phyloP scores from a whole-genome alignment of 352 stramenopile genomes.

The Aphanomyces astaci region DNA sequence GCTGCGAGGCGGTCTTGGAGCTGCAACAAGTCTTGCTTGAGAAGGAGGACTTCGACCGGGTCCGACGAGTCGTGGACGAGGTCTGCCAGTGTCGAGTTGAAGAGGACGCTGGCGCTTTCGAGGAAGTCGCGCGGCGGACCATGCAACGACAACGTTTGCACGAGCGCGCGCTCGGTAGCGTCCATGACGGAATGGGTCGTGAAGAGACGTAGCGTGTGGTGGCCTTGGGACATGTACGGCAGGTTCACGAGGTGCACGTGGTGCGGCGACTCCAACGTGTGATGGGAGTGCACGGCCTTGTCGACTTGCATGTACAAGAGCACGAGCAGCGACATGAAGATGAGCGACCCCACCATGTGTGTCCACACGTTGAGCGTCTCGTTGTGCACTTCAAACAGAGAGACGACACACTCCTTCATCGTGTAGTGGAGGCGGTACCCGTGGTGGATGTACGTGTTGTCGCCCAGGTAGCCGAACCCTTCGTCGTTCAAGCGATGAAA shows the following conservation, averaged over 20 bases:
- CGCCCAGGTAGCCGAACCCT: constrained; percentile 70
- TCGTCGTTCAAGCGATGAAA: constrained; percentile 71
- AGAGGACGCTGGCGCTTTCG: constrained; percentile 6
- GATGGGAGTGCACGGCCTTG: neutral
- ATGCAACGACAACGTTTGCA: constrained; percentile 10
- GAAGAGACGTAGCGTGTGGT: constrained; percentile 47
- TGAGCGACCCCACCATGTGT: constrained; percentile 76
- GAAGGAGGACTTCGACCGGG: neutral
- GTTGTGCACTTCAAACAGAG: constrained; percentile 83
- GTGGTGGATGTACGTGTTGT: constrained; percentile 84
- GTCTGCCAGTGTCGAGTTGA: constrained; percentile 2
- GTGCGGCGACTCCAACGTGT: neutral
- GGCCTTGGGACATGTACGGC: constrained; percentile 39
- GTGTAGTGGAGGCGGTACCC: constrained; percentile 81
- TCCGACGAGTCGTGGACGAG: neutral
- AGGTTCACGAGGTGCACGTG: neutral
- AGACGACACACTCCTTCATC: constrained; percentile 64
- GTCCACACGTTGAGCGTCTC: constrained; percentile 87
- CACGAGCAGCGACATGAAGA: constrained; percentile 71
- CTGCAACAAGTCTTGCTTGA: constrained; percentile 9
- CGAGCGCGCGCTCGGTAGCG: neutral
- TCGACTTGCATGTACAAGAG: constrained; percentile 28
- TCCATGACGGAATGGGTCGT: neutral
- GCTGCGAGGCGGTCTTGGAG: neutral
- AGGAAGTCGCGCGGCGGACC: constrained; percentile 8